Conservation (phyloP, 371 early-diverging fungal species). For the Mucor velutinosus region DNA sequence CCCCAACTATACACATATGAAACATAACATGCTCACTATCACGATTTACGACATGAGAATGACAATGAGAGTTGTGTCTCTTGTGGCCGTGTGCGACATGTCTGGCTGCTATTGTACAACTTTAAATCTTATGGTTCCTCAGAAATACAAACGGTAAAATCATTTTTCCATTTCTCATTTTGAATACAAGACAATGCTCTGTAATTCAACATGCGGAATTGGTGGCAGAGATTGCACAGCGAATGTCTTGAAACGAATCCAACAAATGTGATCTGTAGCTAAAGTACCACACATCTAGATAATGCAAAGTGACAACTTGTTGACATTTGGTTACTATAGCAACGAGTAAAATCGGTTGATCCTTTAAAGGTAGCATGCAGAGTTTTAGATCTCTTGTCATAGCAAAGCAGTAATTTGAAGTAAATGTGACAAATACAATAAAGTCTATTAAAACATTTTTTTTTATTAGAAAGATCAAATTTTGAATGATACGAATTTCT, state of each 20-base stretch:
- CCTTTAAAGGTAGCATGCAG: too few species aligned
- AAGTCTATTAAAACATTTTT: too few species aligned
- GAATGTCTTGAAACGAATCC: background rate
- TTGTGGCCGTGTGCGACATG: background rate
- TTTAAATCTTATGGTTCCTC: background rate
- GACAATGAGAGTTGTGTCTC: background rate
- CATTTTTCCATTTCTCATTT: background rate
- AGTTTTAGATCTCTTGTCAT: too few species aligned
- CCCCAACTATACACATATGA: background rate
- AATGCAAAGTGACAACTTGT: too few species aligned
- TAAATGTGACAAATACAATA: too few species aligned
- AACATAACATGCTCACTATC: background rate
- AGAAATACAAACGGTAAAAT: background rate
- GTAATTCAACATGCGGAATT: background rate
- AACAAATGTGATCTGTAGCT: too few species aligned
- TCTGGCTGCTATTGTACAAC: background rate
- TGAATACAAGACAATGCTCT: background rate
- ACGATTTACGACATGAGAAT: background rate
- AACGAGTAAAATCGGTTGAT: too few species aligned
- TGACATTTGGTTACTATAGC: too few species aligned
- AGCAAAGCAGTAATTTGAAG: too few species aligned
- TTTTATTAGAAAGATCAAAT: background rate
- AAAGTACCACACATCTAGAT: too few species aligned
- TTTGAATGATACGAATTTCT: constrained; percentile 10
- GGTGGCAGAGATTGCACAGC: background rate